These are phyloP conservation scores for Aspergillus latus DNA, from an alignment of 2,329 filamentous ascomycete genomes.

Conservation along the genomic window DNA sequence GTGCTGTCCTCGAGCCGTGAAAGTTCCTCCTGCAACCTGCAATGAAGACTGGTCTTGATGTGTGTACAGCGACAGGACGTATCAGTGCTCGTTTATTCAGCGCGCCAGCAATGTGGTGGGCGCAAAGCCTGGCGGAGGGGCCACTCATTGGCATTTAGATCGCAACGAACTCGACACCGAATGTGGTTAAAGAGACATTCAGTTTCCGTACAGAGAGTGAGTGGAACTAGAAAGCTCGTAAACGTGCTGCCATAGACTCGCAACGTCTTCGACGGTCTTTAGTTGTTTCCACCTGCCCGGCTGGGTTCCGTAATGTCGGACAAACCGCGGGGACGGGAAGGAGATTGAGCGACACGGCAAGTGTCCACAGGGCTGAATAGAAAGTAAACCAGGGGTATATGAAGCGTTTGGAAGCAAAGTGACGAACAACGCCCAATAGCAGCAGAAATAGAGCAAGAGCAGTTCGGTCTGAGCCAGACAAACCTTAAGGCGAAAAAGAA, in stretches of 20 bases:
- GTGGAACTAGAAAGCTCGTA: background rate
- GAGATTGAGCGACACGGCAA: background rate
- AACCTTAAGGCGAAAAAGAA: constrained; percentile 23
- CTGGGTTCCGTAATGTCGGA: constrained; percentile 12
- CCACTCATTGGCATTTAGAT: constrained; percentile 29
- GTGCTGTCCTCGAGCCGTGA: constrained; percentile 9
- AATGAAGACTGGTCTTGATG: constrained; percentile 20
- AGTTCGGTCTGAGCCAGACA: background rate
- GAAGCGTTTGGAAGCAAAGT: background rate
- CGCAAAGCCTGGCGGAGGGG: constrained; percentile 32
- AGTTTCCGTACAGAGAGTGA: background rate
- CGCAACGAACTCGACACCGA: background rate
- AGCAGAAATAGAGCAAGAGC: background rate
- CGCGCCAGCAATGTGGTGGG: constrained; percentile 29
- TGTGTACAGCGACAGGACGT: constrained; percentile 22
- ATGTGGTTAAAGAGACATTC: background rate
- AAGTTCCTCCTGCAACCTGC: constrained; percentile 20
- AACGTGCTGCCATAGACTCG: background rate
- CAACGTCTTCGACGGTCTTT: background rate
- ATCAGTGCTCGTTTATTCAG: constrained; percentile 25
- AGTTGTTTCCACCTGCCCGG: constrained; percentile 9
- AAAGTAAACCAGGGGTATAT: background rate
- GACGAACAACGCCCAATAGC: background rate
- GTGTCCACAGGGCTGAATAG: background rate
- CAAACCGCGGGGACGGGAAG: constrained; percentile 13